Percentiles rank a stretch among this genome's conserved stretches.
Conservation (phyloP, 768 basidiomycete genomes). For the Amylocystis lapponica region DNA sequence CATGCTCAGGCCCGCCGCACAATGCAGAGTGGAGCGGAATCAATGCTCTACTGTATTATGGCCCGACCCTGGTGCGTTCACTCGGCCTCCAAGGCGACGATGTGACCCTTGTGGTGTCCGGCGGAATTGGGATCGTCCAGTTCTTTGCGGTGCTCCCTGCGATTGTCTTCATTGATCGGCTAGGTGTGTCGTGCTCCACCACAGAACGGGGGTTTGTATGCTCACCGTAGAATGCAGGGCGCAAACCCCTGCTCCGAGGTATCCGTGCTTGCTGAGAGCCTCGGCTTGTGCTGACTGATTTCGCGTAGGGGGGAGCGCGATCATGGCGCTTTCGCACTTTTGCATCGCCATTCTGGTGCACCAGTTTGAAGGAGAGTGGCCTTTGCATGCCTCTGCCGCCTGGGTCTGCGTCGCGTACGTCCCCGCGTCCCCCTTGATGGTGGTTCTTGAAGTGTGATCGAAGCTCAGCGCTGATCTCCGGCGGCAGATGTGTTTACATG, state of each 20-base stretch:
- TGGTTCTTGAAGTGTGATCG: too few relatives aligned
- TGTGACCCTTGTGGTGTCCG: constrained; percentile 60
- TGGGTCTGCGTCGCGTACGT: constrained; percentile 67
- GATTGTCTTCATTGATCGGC: constrained; percentile 61
- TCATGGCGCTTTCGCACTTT: constrained; percentile 63
- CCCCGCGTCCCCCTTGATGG: not conserved
- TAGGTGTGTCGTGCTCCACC: constrained; percentile 37
- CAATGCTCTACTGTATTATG: constrained; percentile 80
- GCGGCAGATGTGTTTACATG: constrained; percentile 46
- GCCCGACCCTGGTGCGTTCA: constrained; percentile 61
- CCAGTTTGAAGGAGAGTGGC: constrained; percentile 52
- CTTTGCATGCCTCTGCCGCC: constrained; percentile 47
- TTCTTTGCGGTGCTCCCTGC: constrained; percentile 71
- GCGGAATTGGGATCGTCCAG: constrained; percentile 76
- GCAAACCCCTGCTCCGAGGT: constrained; percentile 59
- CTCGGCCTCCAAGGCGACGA: constrained; percentile 59
- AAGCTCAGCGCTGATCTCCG: not conserved
- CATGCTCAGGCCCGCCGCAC: not conserved
- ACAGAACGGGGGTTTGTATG: not conserved
- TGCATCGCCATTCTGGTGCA: constrained; percentile 58
- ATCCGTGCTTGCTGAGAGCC: too few relatives aligned
- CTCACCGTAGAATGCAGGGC: constrained; percentile 36
- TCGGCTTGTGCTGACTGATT: not conserved
- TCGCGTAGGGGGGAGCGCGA: constrained; percentile 44
- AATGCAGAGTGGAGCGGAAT: constrained; percentile 79